phyloP scores from a whole-genome alignment of 140 eudicot genomes.

The Artemisia princeps region DNA sequence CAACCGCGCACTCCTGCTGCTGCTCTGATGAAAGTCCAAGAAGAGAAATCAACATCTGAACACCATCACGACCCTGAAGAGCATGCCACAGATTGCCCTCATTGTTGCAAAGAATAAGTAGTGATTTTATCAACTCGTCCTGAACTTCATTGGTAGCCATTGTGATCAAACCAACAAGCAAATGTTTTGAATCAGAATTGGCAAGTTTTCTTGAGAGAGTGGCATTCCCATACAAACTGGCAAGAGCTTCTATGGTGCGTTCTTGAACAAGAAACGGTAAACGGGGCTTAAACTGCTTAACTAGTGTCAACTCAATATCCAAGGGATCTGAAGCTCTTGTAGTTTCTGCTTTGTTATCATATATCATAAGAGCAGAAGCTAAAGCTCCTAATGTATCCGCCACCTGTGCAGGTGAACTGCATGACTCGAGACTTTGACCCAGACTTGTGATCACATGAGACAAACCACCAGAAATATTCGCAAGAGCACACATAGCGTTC shows the following conservation, averaged over 20 bases:
- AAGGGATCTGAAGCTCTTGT: slow-evolving; percentile 68
- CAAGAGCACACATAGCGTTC: slow-evolving; percentile 99
- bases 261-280: slow-evolving; percentile 82
- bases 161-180: slow-evolving; percentile 92
- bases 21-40: slow-evolving; percentile 98
- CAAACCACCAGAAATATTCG: slow-evolving; percentile 96
- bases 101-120: slow-evolving; percentile 64
- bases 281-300: slow-evolving; percentile 68
- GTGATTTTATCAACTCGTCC: slow-evolving; percentile 86
- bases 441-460: slow-evolving; percentile 92
- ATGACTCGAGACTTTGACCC: slow-evolving; percentile 97
- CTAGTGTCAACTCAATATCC: slow-evolving; percentile 76
- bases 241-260: slow-evolving; percentile 98
- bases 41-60: slow-evolving; percentile 89
- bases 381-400: slow-evolving; percentile 96
- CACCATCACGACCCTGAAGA: slow-evolving; percentile 98
- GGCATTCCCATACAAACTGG: slow-evolving; percentile 84
- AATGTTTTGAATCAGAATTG: slow-evolving; percentile 75
- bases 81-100: slow-evolving; percentile 90
- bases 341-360: slow-evolving; percentile 79
- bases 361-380: slow-evolving; percentile 99
- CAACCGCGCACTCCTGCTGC: slow-evolving; percentile 99
- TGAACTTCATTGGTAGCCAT: slow-evolving; percentile 92
- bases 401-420: slow-evolving; percentile 84
- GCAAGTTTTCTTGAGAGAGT: slow-evolving; percentile 64